Evolutionary conservation across 2,329 filamentous ascomycete genomes (phyloP).

Genomic region (Arthrobotrys musiformis): DNA sequence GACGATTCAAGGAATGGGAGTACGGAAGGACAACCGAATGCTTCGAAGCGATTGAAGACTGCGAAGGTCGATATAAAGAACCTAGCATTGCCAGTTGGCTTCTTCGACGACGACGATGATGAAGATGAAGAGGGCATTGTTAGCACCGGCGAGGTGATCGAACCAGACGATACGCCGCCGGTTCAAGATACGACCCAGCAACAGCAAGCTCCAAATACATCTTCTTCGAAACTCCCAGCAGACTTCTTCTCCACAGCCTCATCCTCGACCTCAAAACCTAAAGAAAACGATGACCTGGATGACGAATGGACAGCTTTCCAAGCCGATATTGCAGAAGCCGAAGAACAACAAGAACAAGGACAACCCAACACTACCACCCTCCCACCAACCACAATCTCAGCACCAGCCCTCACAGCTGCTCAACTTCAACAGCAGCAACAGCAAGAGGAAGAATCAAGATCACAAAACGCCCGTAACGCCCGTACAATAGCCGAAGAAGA

Average conservation of each 20-base stretch:
- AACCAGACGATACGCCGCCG: slow-evolving; percentile 56
- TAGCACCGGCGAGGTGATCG: slow-evolving; percentile 58
- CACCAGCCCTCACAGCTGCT: slow-evolving; percentile 54
- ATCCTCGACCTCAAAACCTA: slow-evolving; percentile 38
- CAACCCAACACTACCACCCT: background rate
- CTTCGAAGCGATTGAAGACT: slow-evolving; percentile 65
- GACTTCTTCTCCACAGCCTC: slow-evolving; percentile 58
- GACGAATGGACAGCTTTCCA: slow-evolving; percentile 89
- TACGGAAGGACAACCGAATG: slow-evolving; percentile 59
- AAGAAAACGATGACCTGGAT: slow-evolving; percentile 71
- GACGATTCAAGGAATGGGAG: slow-evolving; percentile 69
- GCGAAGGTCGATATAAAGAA: slow-evolving; percentile 57
- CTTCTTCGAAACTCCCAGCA: slow-evolving; percentile 54
- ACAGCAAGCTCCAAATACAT: background rate
- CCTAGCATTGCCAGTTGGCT: slow-evolving; percentile 60
- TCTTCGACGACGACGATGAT: slow-evolving; percentile 60
- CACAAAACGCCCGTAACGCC: slow-evolving; percentile 56
- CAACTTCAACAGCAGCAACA: slow-evolving; percentile 60
- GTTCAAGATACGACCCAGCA: background rate
- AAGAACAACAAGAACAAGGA: slow-evolving; percentile 52
- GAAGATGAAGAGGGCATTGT: slow-evolving; percentile 60
- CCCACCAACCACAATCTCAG: slow-evolving; percentile 61
- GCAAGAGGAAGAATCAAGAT: slow-evolving; percentile 60
- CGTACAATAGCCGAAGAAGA: slow-evolving; percentile 70
- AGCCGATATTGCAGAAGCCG: slow-evolving; percentile 74